Evolutionary conservation across 768 basidiomycete genomes (phyloP), one percentile per base, ranked within the genome.

Genomic region (Naganishia randhawae): DNA sequence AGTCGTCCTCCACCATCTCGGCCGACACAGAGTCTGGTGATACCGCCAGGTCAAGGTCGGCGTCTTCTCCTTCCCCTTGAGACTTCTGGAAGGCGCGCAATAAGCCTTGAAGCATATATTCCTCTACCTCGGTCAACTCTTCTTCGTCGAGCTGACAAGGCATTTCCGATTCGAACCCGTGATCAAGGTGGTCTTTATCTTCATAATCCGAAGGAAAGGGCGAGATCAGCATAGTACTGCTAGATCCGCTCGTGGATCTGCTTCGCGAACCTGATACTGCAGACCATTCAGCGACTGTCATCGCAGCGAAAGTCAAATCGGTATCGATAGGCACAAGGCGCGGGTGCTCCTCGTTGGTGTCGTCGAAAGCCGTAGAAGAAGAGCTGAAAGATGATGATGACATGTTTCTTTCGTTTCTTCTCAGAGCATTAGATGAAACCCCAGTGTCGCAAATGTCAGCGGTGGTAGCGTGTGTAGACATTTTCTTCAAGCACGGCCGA

Each of bases 401-500:
- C 29, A 27, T 22, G 4, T 17, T 50, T 31, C 62, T 29, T 31
- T 25, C 48, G 16, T 31, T 45, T 16, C 16, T 51, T 10, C 22
- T 41, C 3, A 11, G 27, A 22, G 17, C 29, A 13, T 19, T 48
- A 5, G 33, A 2, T 35, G 29, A 29, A n/a, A 6, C 17, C 6
- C 25, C 39, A 42, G 19, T 16, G 45, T 50, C 42, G 9, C 13
- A 11, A 5, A 50, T 29, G 11, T 37, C 35, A 3, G 22, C 25
- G 27, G 39, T 27, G 3, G 25, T 39, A 19, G 42, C 22, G 17
- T n/a, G 29, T 17, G 29, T 9, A 3, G 50, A 51, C 63, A 53
- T 52, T 50, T 65, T 65, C 33, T 65, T 65, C 48, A 65, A 37
- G 51, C 64, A 65, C 14, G 50, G 50, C 16, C 64, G 50, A 50